Evolutionary conservation across 257 asterid species (phyloP).

Genomic region (Vinca minor): DNA sequence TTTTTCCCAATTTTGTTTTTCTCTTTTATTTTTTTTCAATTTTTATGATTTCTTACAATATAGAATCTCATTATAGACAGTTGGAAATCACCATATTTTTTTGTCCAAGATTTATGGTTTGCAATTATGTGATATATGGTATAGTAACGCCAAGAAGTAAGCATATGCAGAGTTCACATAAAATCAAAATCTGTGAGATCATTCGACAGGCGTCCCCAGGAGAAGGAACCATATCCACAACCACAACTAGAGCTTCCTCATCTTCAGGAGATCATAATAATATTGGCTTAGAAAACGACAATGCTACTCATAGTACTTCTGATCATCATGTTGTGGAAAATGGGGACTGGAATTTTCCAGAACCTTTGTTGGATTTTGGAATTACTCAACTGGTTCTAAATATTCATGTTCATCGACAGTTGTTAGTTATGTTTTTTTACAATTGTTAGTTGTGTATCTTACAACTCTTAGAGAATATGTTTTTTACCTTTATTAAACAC

Average conservation of each 20-base stretch:
- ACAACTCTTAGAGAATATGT: too few relatives aligned
- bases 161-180: conserved; percentile 47
- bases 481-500: too few relatives aligned
- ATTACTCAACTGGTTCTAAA: conserved; percentile 6
- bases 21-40: too few relatives aligned
- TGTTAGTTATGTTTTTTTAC: too few relatives aligned
- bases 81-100: too few relatives aligned
- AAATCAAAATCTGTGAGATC: conserved; percentile 37
- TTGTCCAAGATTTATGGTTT: too few relatives aligned
- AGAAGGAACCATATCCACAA: neutral
- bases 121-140: too few relatives aligned
- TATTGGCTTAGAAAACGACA: neutral
- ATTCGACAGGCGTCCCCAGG: conserved; percentile 49
- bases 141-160: conserved; percentile 37
- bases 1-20: too few relatives aligned
- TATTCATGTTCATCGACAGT: too few relatives aligned
- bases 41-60: too few relatives aligned
- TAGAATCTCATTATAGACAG: too few relatives aligned
- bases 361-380: conserved; percentile 23
- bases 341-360: conserved; percentile 4
- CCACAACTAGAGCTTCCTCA: neutral
- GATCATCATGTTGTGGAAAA: conserved; percentile 3
- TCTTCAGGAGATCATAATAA: conserved; percentile 15
- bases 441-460: too few relatives aligned
- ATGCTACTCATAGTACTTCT: neutral